Conservation (phyloP, 2,329 filamentous ascomycete species). For the Ophiostoma populinum region DNA sequence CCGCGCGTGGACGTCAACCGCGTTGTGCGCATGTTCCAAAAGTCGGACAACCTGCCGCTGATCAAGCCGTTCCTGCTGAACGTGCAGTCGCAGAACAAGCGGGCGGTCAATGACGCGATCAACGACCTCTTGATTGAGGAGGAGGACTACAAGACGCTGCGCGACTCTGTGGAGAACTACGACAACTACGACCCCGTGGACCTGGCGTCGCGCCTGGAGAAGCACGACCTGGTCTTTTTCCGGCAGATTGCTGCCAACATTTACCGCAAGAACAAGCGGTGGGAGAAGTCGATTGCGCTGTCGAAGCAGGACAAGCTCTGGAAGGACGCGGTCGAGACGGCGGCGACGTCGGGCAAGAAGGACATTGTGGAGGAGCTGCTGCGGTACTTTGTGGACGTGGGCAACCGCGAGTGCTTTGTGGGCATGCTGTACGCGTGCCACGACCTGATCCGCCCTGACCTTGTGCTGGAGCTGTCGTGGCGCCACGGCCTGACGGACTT, state of each 20-base stretch:
- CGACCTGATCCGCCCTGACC: slow-evolving; percentile 82
- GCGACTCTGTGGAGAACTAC: slow-evolving; percentile 95
- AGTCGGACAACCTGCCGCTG: slow-evolving; percentile 91
- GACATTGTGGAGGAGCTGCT: slow-evolving; percentile 92
- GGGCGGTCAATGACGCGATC: slow-evolving; percentile 92
- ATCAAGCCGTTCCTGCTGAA: slow-evolving; percentile 98
- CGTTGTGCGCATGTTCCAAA: slow-evolving; percentile 97
- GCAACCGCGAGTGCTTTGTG: slow-evolving; percentile 98
- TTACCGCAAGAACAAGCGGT: slow-evolving; percentile 99
- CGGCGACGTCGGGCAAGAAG: slow-evolving; percentile 75
- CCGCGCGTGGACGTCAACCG: slow-evolving; percentile 92
- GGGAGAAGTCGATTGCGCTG: slow-evolving; percentile 95
- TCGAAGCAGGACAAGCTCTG: slow-evolving; percentile 99
- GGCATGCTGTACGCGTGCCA: slow-evolving; percentile 99
- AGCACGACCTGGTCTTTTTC: slow-evolving; percentile 98
- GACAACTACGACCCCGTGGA: slow-evolving; percentile 97
- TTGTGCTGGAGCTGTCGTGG: slow-evolving; percentile 94
- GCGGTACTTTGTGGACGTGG: slow-evolving; percentile 97
- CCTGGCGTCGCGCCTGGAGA: slow-evolving; percentile 80
- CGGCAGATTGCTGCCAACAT: slow-evolving; percentile 95
- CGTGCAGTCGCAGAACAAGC: slow-evolving; percentile 95
- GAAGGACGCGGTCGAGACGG: slow-evolving; percentile 97
- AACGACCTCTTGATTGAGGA: slow-evolving; percentile 96
- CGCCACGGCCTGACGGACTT: slow-evolving; percentile 88
- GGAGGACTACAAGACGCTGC: slow-evolving; percentile 96